Conservation (phyloP, 2,329 filamentous ascomycete species). For the Didymella glomerata region DNA sequence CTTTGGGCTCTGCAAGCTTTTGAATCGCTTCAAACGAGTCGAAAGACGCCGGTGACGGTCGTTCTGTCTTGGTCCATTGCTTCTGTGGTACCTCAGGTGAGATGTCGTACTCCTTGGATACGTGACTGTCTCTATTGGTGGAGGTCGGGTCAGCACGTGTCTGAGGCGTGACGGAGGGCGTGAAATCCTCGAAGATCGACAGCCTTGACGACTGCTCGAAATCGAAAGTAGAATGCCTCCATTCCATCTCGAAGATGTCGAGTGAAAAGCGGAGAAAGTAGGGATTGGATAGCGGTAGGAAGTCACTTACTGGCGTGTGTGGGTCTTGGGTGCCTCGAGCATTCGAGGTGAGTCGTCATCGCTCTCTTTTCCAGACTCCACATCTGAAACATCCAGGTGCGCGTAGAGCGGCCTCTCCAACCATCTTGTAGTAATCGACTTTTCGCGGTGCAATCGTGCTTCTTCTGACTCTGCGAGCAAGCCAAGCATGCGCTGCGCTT, state of each 20-base stretch:
- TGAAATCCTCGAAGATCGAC: constrained; percentile 18
- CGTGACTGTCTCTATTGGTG: constrained; percentile 19
- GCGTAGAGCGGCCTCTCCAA: constrained; percentile 38
- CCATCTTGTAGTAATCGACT: constrained; percentile 40
- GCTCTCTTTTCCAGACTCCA: constrained; percentile 23
- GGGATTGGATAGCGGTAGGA: constrained; percentile 14
- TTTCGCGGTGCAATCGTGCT: constrained; percentile 32
- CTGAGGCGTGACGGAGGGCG: constrained; percentile 5
- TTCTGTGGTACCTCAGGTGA: constrained; percentile 25
- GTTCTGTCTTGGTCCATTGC: constrained; percentile 32
- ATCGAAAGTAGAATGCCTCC: constrained; percentile 21
- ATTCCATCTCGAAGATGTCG: constrained; percentile 21
- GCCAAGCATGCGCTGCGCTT: constrained; percentile 39
- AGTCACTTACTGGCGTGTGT: constrained; percentile 22
- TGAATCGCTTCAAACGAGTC: constrained; percentile 28
- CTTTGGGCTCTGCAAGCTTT: constrained; percentile 22
- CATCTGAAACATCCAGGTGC: constrained; percentile 29
- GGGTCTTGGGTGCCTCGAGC: constrained; percentile 21
- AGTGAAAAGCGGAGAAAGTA: constrained; percentile 25
- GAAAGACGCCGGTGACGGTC: constrained; percentile 28
- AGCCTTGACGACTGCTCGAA: constrained; percentile 19
- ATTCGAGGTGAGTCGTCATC: constrained; percentile 23
- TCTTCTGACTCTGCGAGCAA: constrained; percentile 37
- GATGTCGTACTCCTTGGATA: constrained; percentile 20
- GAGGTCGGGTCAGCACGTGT: constrained; percentile 18